Base-by-base conservation (phyloP, 768 basidiomycete species). In the Rubroboletus pulcherrimus region DNA sequence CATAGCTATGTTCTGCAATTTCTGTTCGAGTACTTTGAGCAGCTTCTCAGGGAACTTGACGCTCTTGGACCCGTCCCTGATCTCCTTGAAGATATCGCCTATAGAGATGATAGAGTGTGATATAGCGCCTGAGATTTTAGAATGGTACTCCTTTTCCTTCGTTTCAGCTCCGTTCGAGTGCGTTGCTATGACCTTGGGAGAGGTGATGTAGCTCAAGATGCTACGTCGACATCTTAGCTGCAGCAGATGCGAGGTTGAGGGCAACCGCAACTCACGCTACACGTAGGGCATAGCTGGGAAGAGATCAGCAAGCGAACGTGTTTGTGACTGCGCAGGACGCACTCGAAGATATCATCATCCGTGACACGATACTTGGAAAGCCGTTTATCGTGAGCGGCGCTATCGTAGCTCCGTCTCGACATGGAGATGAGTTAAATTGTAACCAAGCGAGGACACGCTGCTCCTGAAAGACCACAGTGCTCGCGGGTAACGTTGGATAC, bases 41-140 rank as follows among this genome's bases (percentile, higher is more conserved):
- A 97, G 75, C 73, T 93, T 94, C 74, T 98, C 93, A 0, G 96
- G 95, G 70, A 95, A 98, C 68, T 91, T 92, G 67, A 91, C 89
- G 57, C 84, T 89, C 75, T 89, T 93, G 51, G 85, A 82, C 6
- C 90, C 86, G 72, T 87, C 88, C 57, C 85, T 71, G 54, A 84
- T 80, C 63, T 89, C 91, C 69, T 86, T 86, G 76, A 91, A 89
- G 70, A 92, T 77, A 69, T 93, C 91, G 26, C 85, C 83, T 55
- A 93, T 82, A 11, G 78, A 79, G 47, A 80, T 73, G 59, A 83
- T 74, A 39, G 81, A 79, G 57, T 71, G 72, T 12, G 81, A 78
- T 43, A 91, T 75, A 6, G 89, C 86, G 47, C 73, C 75, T 1
- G 86, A 83, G 33, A 91, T 72, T 54, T 89, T 78, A 29, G 82